Evolutionary conservation across 768 basidiomycete species (phyloP), one percentile per base, ranked within the genome.

Genomic region (Gautieria morchelliformis): DNA sequence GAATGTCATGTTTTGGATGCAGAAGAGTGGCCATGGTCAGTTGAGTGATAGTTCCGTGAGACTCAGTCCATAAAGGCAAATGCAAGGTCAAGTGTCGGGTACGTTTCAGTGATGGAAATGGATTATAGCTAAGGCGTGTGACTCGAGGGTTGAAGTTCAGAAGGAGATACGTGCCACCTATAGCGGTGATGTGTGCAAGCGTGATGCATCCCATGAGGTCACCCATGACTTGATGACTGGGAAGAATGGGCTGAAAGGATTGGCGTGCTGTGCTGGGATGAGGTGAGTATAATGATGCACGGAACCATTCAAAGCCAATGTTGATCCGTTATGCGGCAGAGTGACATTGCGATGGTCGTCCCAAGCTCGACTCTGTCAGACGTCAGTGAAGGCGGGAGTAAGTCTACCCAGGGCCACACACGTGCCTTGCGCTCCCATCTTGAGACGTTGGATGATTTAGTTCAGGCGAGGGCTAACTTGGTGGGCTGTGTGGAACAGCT

Each of bases 211-310:
- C 0, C 78, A 87, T 63, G 81, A 88, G 63, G 90, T 87, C 22
- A 96, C 95, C 60, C 67, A 70, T 19, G 82, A 87, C 30, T 75
- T 95, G 6, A 77, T 60, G 93, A 96, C 69, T 96, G 91, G 89
- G 84, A 84, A 39, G 82, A 93, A 63, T 95, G 92, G 92, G 85
- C 87, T 63, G 74, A 76, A 15, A 77, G 76, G 46, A 84, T 99
- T 44, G 69, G 71, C 14, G 77, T 87, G 48, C 74, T 99, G 41
- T 85, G 82, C 2, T 79, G 81, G 75, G 83, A 82, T 67, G 83
- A 79, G 69, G 82, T 79, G 62, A 47, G 48, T 49, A 17, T n/a
- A n/a, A n/a, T 37, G 35, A 9, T 9, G 9, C 10, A 37, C 10
- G 35, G 10, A 37, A 14, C 35, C 62, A 27, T 52, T 20, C 30